Evolutionary conservation across 129 eudicot genomes (phyloP).

Genomic region (Helichrysum umbraculigerum): DNA sequence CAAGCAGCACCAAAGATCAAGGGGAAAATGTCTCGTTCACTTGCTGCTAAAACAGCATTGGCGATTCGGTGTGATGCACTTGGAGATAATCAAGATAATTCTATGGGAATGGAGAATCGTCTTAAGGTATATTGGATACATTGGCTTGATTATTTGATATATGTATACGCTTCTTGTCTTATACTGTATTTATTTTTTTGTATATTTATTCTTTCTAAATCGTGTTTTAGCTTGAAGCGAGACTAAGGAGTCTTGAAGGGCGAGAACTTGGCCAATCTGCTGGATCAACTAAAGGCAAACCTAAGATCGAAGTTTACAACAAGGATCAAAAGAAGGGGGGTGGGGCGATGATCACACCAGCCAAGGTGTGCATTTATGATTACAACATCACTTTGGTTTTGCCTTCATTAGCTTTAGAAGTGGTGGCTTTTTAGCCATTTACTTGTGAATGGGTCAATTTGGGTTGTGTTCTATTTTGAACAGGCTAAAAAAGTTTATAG

Average conservation of each 20-base stretch:
- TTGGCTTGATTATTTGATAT: neutral
- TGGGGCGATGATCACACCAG: conserved; percentile 73
- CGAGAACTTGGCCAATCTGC: conserved; percentile 80
- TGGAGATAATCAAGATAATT: conserved; percentile 73
- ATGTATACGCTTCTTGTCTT: too few species aligned
- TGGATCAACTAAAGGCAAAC: conserved; percentile 92
- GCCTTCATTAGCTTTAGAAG: neutral
- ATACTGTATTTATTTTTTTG: neutral
- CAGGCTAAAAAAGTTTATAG: neutral
- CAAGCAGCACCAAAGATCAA: conserved; percentile 94
- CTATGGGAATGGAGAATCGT: conserved; percentile 92
- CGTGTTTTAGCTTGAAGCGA: conserved; percentile 74
- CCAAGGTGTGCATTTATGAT: too few species aligned
- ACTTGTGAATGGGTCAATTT: neutral
- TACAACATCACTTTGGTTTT: neutral
- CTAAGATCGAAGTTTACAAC: conserved; percentile 82
- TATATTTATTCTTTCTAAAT: neutral
- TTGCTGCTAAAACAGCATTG: conserved; percentile 85
- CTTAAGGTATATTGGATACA: conserved; percentile 51
- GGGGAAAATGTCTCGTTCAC: conserved; percentile 89
- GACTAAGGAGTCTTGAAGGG: conserved; percentile 83
- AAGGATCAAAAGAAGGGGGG: conserved; percentile 81
- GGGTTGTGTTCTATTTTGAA: neutral
- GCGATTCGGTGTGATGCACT: conserved; percentile 93
- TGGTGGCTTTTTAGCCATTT: neutral